A percentile compares a stretch with the other conserved stretches of the same genome.
Conservation (phyloP, 2,329 filamentous ascomycete species). For the Cladosporium velox region DNA sequence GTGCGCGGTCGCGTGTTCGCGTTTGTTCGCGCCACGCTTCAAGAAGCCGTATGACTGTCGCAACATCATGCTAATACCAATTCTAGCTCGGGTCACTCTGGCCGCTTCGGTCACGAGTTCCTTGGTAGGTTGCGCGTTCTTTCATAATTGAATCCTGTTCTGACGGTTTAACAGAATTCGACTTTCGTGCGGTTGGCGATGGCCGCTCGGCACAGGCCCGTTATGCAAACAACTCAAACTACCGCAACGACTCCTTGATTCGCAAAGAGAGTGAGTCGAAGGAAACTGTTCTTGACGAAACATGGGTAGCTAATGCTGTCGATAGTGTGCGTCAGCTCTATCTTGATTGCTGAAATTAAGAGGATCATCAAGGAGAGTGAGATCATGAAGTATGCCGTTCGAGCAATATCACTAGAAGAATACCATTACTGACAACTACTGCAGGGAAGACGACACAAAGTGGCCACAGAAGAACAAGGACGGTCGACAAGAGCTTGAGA, state of each 20-base stretch:
- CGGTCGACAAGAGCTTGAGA: slow-evolving; percentile 93
- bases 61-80: slow-evolving; percentile 5
- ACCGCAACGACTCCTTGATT: slow-evolving; percentile 96
- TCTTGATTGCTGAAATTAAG: slow-evolving; percentile 91
- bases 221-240: slow-evolving; percentile 99
- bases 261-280: slow-evolving; percentile 98
- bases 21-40: neutral
- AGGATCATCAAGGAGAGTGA: slow-evolving; percentile 93
- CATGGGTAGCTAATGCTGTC: slow-evolving; percentile 6
- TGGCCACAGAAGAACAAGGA: slow-evolving; percentile 99
- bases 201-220: slow-evolving; percentile 89
- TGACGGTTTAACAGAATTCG: slow-evolving; percentile 70
- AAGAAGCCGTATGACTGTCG: neutral
- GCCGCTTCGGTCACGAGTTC: slow-evolving; percentile 97
- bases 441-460: slow-evolving; percentile 93
- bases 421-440: slow-evolving; percentile 21
- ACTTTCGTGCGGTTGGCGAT: slow-evolving; percentile 89
- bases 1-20: neutral
- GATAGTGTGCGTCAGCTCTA: slow-evolving; percentile 90
- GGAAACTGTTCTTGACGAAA: too few species aligned
- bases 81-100: slow-evolving; percentile 88
- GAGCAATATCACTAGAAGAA: neutral
- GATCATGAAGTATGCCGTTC: slow-evolving; percentile 77
- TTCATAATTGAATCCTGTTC: neutral
- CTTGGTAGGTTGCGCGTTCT: slow-evolving; percentile 63